phyloP scores from a whole-genome alignment of 1,139 yeast genomes.

The Spencermartinsiella ligniputridi region DNA sequence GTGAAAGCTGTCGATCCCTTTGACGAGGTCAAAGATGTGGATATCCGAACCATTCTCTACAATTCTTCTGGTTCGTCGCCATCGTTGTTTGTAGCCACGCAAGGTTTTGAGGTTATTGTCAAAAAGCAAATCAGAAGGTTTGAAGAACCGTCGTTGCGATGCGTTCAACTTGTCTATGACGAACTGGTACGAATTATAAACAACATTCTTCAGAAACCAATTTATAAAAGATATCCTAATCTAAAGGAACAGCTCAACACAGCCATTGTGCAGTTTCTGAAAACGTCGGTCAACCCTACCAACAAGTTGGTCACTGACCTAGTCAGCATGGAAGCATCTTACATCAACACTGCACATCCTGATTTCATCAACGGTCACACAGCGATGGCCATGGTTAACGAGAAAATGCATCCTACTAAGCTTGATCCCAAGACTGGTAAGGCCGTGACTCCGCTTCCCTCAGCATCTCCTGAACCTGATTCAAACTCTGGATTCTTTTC shows the following conservation, averaged over 20 bases:
- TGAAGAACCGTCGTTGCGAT: slow-evolving; percentile 88
- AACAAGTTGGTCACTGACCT: slow-evolving; percentile 79
- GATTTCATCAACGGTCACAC: slow-evolving; percentile 91
- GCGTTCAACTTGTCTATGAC: slow-evolving; percentile 88
- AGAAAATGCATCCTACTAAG: slow-evolving; percentile 82
- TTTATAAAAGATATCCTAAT: slow-evolving; percentile 83
- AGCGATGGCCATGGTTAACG: slow-evolving; percentile 93
- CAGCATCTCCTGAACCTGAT: slow-evolving; percentile 31
- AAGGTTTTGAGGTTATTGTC: slow-evolving; percentile 93
- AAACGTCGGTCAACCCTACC: slow-evolving; percentile 79
- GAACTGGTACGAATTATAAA: slow-evolving; percentile 88
- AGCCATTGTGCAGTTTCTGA: slow-evolving; percentile 72
- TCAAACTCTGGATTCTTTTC: slow-evolving; percentile 76
- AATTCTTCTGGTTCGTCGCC: slow-evolving; percentile 97
- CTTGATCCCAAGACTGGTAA: slow-evolving; percentile 92
- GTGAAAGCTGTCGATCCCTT: slow-evolving; percentile 91
- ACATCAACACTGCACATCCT: slow-evolving; percentile 96
- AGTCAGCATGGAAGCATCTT: slow-evolving; percentile 81
- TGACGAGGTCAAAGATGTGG: slow-evolving; percentile 94
- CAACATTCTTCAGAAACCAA: slow-evolving; percentile 76
- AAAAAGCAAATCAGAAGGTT: slow-evolving; percentile 92
- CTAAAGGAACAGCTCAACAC: slow-evolving; percentile 82
- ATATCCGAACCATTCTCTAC: slow-evolving; percentile 86
- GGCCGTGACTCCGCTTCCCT: slow-evolving; percentile 31
- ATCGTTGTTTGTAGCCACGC: slow-evolving; percentile 95